phyloP scores from a whole-genome alignment of 192 early-diverging fungal species.

The Rhizophagus sp. region DNA sequence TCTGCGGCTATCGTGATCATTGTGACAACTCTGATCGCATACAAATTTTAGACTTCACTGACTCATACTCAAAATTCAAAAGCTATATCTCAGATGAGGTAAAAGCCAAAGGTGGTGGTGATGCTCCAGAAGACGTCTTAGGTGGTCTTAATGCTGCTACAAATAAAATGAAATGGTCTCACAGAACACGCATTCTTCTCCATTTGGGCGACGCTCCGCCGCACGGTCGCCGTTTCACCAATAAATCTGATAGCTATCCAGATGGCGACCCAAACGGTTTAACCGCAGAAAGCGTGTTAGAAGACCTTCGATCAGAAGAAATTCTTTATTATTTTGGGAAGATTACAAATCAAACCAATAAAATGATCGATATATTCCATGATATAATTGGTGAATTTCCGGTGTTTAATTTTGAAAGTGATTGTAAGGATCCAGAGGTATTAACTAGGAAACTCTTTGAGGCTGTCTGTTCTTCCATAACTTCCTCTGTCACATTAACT shows the following conservation, averaged over 20 bases:
- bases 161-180: not conserved
- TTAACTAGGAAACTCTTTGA: not conserved
- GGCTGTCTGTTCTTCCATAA: not conserved
- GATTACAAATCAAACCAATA: slow-evolving; percentile 15
- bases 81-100: not conserved
- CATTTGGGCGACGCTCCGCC: slow-evolving; percentile 18
- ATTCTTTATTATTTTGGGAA: not conserved
- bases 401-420: not conserved
- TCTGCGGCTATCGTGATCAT: not conserved
- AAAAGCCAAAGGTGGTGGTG: slow-evolving; percentile 9
- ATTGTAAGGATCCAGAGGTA: no score
- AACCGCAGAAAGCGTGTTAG: slow-evolving; percentile 19
- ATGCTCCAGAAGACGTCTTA: slow-evolving; percentile 27
- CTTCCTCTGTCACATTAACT: not conserved
- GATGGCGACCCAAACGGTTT: slow-evolving; percentile 26
- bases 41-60: not conserved
- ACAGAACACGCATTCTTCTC: not conserved
- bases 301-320: no score
- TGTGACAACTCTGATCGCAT: not conserved
- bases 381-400: no score
- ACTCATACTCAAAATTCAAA: not conserved
- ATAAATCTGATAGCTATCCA: slow-evolving; percentile 2
- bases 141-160: not conserved
- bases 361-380: not conserved
- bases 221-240: slow-evolving; percentile 2